Base-by-base conservation (phyloP, 1,139 yeast species). In the Meyerozyma carpophila region DNA sequence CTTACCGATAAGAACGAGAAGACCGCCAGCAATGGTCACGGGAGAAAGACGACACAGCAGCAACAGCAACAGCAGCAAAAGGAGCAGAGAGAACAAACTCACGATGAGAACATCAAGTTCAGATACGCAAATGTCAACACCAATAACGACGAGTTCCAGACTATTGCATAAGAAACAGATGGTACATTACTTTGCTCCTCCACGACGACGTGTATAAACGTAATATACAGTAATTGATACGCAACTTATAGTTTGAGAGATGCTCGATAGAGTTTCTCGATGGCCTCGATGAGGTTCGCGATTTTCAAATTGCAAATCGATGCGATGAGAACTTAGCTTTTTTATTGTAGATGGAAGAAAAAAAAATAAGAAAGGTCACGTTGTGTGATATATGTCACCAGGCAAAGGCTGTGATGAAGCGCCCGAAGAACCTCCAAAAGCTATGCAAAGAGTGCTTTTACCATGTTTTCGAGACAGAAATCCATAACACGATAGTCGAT, bases 381-480 rank as follows among this genome's bases (percentile, higher is more conserved):
- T 65, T 79, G 20, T 93, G 98, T 65, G 96, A 90, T 63, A 75
- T 89, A n/a, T 93, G 98, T 59, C 84, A 81, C 52, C 75, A 79
- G 24, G 75, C 93, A 43, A 86, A 88, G 58, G 96, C 98, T 0
- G 88, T 86, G 25, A 77, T 94, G 74, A 85, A 82, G 58, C 76
- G 98, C 49, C 99, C 99, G 13, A 93, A 94, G 61, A 93, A 93
- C 51, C 74, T 87, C 37, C 94, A 86, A 63, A 89, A 87, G 57
- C 71, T 94, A n/a, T 94, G 99, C 63, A 91, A 90, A 59, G 81
- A 79, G 48, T 94, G 99, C 62, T 94, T 94, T 61, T 93, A 75
- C 58, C 74, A 79, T 49, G 95, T 90, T 3, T 93, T 94, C 63
- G 99, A 94, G 63, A 87, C 95, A 0, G 99, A 94, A 60, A 86